A percentile compares a stretch with the other conserved stretches of the same genome.
phyloP scores from a whole-genome alignment of 2,329 filamentous ascomycete genomes.

The Colletotrichum sp. region DNA sequence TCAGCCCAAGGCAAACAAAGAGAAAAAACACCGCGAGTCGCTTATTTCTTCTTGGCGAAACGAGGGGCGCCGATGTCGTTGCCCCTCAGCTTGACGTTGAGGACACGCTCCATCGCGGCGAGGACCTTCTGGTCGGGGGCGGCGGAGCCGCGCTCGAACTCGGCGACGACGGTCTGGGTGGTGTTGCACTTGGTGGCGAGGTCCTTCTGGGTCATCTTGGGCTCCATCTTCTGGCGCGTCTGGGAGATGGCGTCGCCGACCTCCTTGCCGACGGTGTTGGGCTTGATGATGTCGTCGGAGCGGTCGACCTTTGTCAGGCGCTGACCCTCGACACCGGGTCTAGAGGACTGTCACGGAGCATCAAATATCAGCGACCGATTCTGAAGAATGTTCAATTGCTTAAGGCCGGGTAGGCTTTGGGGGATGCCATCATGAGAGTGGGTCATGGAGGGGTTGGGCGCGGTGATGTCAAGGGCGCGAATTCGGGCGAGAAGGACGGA shows the following conservation, averaged over 20 bases:
- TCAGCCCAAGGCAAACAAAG: background rate
- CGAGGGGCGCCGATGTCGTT: slow-evolving; percentile 84
- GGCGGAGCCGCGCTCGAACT: slow-evolving; percentile 83
- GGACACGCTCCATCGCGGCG: slow-evolving; percentile 76
- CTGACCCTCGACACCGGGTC: slow-evolving; percentile 78
- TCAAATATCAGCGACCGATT: slow-evolving; percentile 20
- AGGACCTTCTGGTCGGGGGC: slow-evolving; percentile 86
- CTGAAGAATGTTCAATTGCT: background rate
- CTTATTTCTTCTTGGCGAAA: slow-evolving; percentile 74
- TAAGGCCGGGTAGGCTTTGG: background rate
- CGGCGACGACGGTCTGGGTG: slow-evolving; percentile 77
- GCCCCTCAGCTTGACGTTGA: slow-evolving; percentile 89
- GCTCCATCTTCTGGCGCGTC: slow-evolving; percentile 80
- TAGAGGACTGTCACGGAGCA: slow-evolving; percentile 46
- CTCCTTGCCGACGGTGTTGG: slow-evolving; percentile 82
- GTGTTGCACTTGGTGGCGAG: slow-evolving; percentile 89
- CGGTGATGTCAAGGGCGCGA: slow-evolving; percentile 13
- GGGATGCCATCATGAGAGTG: background rate
- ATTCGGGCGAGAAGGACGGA: background rate
- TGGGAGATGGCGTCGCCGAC: slow-evolving; percentile 85
- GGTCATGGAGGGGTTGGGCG: background rate
- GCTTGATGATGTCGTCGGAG: slow-evolving; percentile 96
- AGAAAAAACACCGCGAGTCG: background rate
- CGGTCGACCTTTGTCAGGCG: slow-evolving; percentile 98
- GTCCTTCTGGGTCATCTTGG: slow-evolving; percentile 95